Evolutionary conservation across 2,329 filamentous ascomycete species (phyloP), one percentile per base, ranked within the genome.

Genomic region (Fusarium nelsonii): DNA sequence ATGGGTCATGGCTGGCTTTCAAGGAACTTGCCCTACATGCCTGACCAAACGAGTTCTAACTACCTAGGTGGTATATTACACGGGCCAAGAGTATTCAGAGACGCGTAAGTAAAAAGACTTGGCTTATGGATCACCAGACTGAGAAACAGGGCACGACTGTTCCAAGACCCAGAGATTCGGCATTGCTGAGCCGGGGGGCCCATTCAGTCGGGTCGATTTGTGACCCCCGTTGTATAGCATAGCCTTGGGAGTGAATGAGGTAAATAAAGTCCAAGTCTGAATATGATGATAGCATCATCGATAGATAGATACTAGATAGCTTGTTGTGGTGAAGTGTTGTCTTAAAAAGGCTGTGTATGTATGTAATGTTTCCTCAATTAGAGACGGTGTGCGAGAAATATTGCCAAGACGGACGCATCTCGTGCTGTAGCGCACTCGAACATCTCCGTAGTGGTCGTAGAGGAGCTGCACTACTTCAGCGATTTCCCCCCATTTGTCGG

Each of bases 361-460:
- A 18, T 26, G n/a, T 41, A 41, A 23, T 18, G 23, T 44, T 46
- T 69, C 52, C 66, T 52, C 50, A 54, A 69, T 66, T 65, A 62
- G 65, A 57, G 57, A 39, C 50, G 33, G 44, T 37, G 52, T 65
- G 59, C 50, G 44, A 39, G 36, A 37, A 57, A 58, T 54, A 63
- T 67, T 68, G 64, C 62, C 50, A 51, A 57, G 62, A 57, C 50
- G 46, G 57, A 56, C 50, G 63, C 63, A 67, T 67, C 33, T 39
- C 44, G 28, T 53, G 57, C 64, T 58, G 63, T 67, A 68, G 63
- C 58, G 63, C 39, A 63, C 30, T 49, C 63, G 63, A 67, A 56
- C 46, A 67, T 67, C 45, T 67, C 63, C 63, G 63, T 67, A 67
- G 50, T 67, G 63, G 64, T 67, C 64, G 64, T 67, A 58, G 45